phyloP scores from a whole-genome alignment of 2,329 filamentous ascomycete species.

The Lasiodiplodia sp. region DNA sequence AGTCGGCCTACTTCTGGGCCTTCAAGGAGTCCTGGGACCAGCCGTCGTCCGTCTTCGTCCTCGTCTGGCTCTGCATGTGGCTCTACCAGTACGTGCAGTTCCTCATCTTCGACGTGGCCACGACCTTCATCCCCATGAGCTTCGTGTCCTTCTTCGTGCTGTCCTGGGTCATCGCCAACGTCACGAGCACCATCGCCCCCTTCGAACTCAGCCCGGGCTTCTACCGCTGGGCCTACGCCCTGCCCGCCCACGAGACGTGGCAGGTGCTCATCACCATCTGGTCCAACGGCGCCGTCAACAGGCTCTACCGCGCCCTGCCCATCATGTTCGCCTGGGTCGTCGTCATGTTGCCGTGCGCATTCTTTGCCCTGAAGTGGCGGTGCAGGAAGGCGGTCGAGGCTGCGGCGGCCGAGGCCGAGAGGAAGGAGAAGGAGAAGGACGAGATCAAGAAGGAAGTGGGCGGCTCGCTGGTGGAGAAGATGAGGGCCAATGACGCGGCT shows the following conservation, averaged over 20 bases:
- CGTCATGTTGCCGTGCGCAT: constrained; percentile 17
- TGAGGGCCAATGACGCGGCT: background rate
- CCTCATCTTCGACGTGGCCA: constrained; percentile 50
- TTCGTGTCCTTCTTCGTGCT: constrained; percentile 53
- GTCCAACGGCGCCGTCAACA: constrained; percentile 52
- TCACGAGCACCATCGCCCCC: constrained; percentile 50
- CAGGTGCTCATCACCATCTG: constrained; percentile 50
- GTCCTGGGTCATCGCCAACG: constrained; percentile 53
- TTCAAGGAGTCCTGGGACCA: constrained; percentile 50
- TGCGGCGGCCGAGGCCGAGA: background rate
- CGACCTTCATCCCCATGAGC: constrained; percentile 47
- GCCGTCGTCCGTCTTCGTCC: constrained; percentile 45
- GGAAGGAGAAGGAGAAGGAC: background rate
- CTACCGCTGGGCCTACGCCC: constrained; percentile 47
- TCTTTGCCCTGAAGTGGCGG: background rate
- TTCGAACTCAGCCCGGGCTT: constrained; percentile 51
- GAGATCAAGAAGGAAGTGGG: background rate
- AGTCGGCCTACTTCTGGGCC: constrained; percentile 51
- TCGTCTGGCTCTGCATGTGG: constrained; percentile 53
- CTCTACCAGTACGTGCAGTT: constrained; percentile 53
- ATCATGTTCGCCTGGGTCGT: constrained; percentile 54
- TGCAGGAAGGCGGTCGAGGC: constrained; percentile 11
- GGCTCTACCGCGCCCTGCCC: constrained; percentile 50
- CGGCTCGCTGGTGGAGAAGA: background rate
- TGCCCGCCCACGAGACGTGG: constrained; percentile 50